Evolutionary conservation across 1,284 basidiomycete species (phyloP), one percentile per base, ranked within the genome.

Genomic region (Austroboletus novae-zelandiae): DNA sequence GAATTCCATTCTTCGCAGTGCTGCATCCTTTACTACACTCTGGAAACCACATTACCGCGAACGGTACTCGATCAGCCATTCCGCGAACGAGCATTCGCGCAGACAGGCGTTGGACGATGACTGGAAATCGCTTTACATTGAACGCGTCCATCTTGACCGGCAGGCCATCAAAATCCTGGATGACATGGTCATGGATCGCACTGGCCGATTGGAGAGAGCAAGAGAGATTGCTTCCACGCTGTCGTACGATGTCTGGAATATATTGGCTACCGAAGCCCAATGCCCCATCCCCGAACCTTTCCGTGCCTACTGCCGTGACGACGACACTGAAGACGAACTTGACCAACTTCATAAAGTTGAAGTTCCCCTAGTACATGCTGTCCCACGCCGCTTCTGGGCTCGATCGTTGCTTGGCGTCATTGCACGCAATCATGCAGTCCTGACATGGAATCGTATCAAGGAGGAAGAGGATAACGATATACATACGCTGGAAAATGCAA

Each of bases 381-480:
- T 80, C 20, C 76, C 80, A 8, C 67, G 74, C n/a, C 68, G 71
- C 23, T 83, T 75, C 61, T 85, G 83, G 83, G 79, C 80, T 4
- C 64, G 64, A 35, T 64, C 69, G 4, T 57, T 79, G 23, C 61
- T 74, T 20, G 72, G 74, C 14, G 60, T 74, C 6, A 76, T 84
- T 49, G 67, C 75, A 11, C 71, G 77, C 45, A 62, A 59, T 30
- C 60, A 74, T 52, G 76, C 78, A 1, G 63, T 82, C 18, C 56
- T 59, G 11, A 60, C 69, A 30, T 82, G 80, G 80, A 56, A 56
- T 10, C 55, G 51, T 17, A 58, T 77, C 13, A 50, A 56, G 27
- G 42, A 52, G 14, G 23, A 30, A 8, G 51, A 50, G 17, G 53
- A 51, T 8, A 43, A 52, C 5, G 47, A 61, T 14, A 50, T 50